phyloP scores from a whole-genome alignment of 2,329 filamentous ascomycete species.

The Sclerotinia nivalis region DNA sequence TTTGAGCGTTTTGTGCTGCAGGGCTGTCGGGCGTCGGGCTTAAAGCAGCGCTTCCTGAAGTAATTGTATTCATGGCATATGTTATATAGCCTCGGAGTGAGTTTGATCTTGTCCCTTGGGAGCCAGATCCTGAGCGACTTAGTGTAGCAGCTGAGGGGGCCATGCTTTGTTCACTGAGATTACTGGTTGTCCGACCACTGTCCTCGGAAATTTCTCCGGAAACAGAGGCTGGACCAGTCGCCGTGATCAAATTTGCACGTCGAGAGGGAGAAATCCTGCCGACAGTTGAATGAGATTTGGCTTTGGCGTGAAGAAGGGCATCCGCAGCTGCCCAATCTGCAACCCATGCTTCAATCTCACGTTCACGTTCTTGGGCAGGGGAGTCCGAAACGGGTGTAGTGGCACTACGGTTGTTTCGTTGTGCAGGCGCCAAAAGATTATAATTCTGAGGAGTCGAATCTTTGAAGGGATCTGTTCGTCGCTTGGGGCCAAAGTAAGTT shows the following conservation, averaged over 20 bases:
- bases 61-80: conserved; percentile 37
- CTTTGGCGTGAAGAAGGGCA: conserved; percentile 38
- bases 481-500: conserved; percentile 24
- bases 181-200: conserved; percentile 40
- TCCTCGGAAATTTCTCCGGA: conserved; percentile 35
- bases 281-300: conserved; percentile 34
- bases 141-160: conserved; percentile 32
- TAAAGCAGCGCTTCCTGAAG: conserved; percentile 27
- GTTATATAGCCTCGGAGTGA: conserved; percentile 39
- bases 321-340: conserved; percentile 43
- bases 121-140: conserved; percentile 37
- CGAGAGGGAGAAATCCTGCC: conserved; percentile 40
- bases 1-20: conserved; percentile 12
- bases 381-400: conserved; percentile 33
- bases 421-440: conserved; percentile 23
- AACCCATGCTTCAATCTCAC: conserved; percentile 43
- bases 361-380: conserved; percentile 37
- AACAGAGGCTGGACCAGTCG: conserved; percentile 33
- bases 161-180: conserved; percentile 40
- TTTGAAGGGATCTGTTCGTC: conserved; percentile 38
- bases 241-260: conserved; percentile 36
- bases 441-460: conserved; percentile 29
- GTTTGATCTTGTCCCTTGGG: conserved; percentile 36
- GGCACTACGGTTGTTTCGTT: conserved; percentile 24
- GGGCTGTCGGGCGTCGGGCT: conserved; percentile 31